Evolutionary conservation across 2,329 filamentous ascomycete species (phyloP), one percentile per base, ranked within the genome.

Genomic region (Colletotrichum sp.): DNA sequence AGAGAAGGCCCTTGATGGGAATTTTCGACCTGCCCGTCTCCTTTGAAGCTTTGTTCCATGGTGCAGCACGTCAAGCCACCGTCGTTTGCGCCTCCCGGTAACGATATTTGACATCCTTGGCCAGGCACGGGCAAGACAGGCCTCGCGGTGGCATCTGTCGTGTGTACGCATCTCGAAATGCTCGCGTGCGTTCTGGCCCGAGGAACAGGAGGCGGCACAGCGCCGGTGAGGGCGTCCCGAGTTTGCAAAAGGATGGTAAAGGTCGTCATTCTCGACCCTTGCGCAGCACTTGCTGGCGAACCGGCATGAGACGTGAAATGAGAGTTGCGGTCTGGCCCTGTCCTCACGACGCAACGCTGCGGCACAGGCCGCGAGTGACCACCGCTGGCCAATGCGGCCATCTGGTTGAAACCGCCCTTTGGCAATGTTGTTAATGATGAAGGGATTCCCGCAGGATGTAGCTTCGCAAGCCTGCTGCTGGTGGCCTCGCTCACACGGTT

Each of bases 121-220:
- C 8, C 44, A 21, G 44, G 44, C 44, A 52, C 44, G n/a, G 44
- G 16, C 15, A n/a, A 62, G 36, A 18, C 57, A 65, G 36, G 34
- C 39, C 30, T 30, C n/a, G 13, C 21, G 18, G 24, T 44, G 52
- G 26, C 26, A 13, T 26, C n/a, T 7, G 52, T 39, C 49, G 30
- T 16, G 49, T 59, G 21, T 57, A 12, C 16, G 6, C 6, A 26
- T 30, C n/a, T 5, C 44, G 10, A 28, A 13, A 18, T 52, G 60
- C 21, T 68, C 39, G 16, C 36, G 62, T 75, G 62, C 28, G 44
- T 18, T 21, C 57, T 66, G 62, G 8, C 21, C 26, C 24, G n/a
- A 36, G 52, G 39, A 59, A 59, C 34, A 60, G 64, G 57, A 73
- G 64, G 70, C 57, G 64, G 70, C 70, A 69, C 73, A 76, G 70